Base-by-base conservation (phyloP, 345 rosid genomes). In the Euclidium syriacum region DNA sequence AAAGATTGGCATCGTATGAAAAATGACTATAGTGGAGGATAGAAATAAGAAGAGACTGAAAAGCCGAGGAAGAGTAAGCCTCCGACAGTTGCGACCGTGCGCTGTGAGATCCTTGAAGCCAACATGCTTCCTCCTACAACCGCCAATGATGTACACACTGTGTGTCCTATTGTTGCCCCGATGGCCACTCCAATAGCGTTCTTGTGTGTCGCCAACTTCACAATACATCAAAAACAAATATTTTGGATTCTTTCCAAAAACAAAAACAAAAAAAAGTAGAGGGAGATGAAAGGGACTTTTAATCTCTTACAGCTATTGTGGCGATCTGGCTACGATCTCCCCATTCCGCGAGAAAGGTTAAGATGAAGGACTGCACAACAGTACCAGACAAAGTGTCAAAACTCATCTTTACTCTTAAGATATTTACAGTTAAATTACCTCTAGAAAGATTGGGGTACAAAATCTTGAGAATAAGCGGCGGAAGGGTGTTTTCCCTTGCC, bases 281-380 rank as follows among this genome's bases (percentile, higher is more conserved):
- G 35, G 36, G 64, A 17, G 30, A 70, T 46, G 52, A 54, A 15
- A 32, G 10, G 26, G 32, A 36, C 18, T 60, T 43, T 29, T 30
- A 52, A n/a, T 56, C 22, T 36, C 97, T 88, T 82, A 95, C 99
- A 67, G 99, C 99, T 64, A 95, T 95, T 72, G 99, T 95, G 40
- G 99, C 99, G 29, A 95, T 95, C 79, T 95, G 97, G 79, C 99
- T 95, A 49, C 97, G 92, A 60, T 95, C 99, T 0, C 97, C 97
- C 99, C 99, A 95, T 78, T 95, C 99, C 1, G 99, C 99, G 47
- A 95, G 76, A 71, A 95, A 95, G 19, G 99, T 90, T 71, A 95
- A 61, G 62, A 95, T 78, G 73, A 95, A 94, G 43, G 99, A 86
- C 99, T 90, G 86, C 81, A 77, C 4, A 38, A 24, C 8, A 38